Conservation (phyloP, 768 basidiomycete genomes). For the Vararia minispora region DNA sequence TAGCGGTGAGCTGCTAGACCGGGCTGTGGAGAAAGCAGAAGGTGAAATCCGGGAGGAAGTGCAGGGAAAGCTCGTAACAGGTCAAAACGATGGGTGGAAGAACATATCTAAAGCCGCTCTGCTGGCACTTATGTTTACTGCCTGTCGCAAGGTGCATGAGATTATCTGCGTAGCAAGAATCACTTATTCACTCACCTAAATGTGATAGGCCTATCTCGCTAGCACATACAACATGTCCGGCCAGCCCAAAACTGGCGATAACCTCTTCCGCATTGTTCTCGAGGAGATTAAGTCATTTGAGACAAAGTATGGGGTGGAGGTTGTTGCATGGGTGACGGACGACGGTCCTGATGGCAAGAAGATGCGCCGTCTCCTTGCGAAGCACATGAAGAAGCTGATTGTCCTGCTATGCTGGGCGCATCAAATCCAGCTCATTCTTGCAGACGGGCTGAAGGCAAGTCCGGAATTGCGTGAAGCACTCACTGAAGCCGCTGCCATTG, state of each 20-base stretch:
- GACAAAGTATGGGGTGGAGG: slow-evolving; percentile 1
- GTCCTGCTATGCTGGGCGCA: slow-evolving; percentile 14
- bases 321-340: slow-evolving; percentile 7
- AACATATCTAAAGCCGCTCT: slow-evolving; percentile 3
- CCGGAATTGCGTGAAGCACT: neutral
- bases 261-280: slow-evolving; percentile 2
- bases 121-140: slow-evolving; percentile 7
- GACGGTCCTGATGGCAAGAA: slow-evolving; percentile 13
- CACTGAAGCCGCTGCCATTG: slow-evolving; percentile 10
- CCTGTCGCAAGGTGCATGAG: slow-evolving; percentile 6
- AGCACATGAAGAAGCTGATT: neutral
- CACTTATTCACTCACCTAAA: neutral
- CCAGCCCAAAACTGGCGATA: slow-evolving; percentile 8
- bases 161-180: too few relatives aligned
- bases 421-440: slow-evolving; percentile 20
- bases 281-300: slow-evolving; percentile 7
- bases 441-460: slow-evolving; percentile 16
- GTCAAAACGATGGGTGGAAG: slow-evolving; percentile 10
- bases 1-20: slow-evolving; percentile 4
- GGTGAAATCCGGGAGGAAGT: neutral
- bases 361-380: slow-evolving; percentile 1
- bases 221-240: slow-evolving; percentile 8
- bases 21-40: neutral
- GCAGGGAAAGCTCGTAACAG: slow-evolving; percentile 6
- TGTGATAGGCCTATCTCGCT: slow-evolving; percentile 1